phyloP scores from a whole-genome alignment of 164 flowering plant species.

The Macadamia integrifolia region DNA sequence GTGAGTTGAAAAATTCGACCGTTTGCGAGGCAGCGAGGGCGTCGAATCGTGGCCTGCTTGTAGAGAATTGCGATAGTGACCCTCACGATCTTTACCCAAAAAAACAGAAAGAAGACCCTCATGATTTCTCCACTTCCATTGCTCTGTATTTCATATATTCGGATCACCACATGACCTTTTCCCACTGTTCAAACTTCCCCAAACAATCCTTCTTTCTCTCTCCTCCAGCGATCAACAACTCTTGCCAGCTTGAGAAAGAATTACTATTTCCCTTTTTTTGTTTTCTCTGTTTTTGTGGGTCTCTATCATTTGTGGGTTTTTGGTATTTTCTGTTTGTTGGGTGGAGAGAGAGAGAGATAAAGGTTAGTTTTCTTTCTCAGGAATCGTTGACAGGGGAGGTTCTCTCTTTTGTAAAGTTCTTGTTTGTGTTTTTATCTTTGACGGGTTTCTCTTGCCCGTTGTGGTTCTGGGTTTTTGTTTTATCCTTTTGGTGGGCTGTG shows the following conservation, averaged over 20 bases:
- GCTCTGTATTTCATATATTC: constrained; percentile 11
- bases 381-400: constrained; percentile 14
- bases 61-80: constrained; percentile 31
- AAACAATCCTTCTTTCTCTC: constrained; percentile 9
- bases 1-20: too few relatives aligned
- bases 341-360: neutral
- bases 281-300: neutral
- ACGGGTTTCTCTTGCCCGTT: neutral
- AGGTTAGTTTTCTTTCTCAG: constrained; percentile 12
- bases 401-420: neutral
- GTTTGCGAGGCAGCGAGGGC: too few relatives aligned
- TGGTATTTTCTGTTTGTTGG: neutral
- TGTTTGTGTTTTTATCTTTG: neutral
- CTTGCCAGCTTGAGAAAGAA: neutral
- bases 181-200: constrained; percentile 19
- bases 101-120: too few relatives aligned
- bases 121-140: constrained; percentile 1
- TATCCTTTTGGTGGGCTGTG: neutral
- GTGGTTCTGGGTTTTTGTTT: neutral
- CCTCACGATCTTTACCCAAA: constrained; percentile 33
- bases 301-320: constrained; percentile 14
- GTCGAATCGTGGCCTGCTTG: constrained; percentile 27
- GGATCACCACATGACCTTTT: constrained; percentile 49
- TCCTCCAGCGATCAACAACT: neutral
- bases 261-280: neutral